phyloP scores from a whole-genome alignment of 2,329 filamentous ascomycete species.

The Aspergillus brunneoviolaceus region DNA sequence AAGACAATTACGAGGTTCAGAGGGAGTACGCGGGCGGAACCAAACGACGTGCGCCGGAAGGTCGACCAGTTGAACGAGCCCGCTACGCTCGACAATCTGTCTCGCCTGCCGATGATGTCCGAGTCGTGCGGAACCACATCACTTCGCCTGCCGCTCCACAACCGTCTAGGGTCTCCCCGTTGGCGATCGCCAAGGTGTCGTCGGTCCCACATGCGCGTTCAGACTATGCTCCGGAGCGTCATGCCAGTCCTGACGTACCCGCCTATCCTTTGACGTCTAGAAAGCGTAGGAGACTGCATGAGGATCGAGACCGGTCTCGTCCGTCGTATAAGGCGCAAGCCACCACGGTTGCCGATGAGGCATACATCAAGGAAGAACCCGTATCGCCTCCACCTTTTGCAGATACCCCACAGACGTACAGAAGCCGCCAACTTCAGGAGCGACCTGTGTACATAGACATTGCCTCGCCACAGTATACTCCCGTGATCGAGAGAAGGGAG shows the following conservation, averaged over 20 bases:
- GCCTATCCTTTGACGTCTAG: constrained; percentile 47
- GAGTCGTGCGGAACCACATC: constrained; percentile 71
- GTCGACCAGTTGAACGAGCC: constrained; percentile 41
- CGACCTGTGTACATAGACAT: constrained; percentile 52
- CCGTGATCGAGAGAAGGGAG: constrained; percentile 37
- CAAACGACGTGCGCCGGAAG: constrained; percentile 41
- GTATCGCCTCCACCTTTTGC: constrained; percentile 60
- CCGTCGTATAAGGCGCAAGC: constrained; percentile 36
- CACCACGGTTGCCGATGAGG: constrained; percentile 40
- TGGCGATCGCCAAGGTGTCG: constrained; percentile 54
- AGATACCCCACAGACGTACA: constrained; percentile 40
- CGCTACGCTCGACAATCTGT: constrained; percentile 40
- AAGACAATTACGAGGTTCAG: constrained; percentile 27
- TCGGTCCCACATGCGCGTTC: constrained; percentile 52
- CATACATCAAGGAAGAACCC: constrained; percentile 63
- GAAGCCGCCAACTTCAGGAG: constrained; percentile 36
- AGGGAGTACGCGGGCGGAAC: constrained; percentile 28
- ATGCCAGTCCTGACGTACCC: constrained; percentile 47
- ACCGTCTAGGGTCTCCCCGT: constrained; percentile 65
- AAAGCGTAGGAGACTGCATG: constrained; percentile 53
- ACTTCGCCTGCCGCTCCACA: constrained; percentile 72
- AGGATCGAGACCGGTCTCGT: constrained; percentile 35
- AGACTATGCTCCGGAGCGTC: constrained; percentile 33
- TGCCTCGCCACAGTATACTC: constrained; percentile 41
- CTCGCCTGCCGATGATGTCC: constrained; percentile 51